phyloP scores from a whole-genome alignment of 2,329 filamentous ascomycete species.

The Calonectria pseudoreteaudii region DNA sequence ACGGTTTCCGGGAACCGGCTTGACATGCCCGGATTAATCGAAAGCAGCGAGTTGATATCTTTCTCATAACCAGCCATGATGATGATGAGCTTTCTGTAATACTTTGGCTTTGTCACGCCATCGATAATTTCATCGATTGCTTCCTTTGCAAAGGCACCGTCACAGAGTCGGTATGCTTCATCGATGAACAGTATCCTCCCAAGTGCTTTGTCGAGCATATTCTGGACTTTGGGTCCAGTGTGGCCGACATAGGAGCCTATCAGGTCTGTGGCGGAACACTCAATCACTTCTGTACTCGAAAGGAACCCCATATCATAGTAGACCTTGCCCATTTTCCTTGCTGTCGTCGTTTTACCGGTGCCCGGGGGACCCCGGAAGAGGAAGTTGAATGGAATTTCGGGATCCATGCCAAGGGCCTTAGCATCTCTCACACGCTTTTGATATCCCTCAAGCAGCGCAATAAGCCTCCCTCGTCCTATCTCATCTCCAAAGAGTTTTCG shows the following conservation, averaged over 20 bases:
- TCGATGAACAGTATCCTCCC: slow-evolving; percentile 79
- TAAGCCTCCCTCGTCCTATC: slow-evolving; percentile 67
- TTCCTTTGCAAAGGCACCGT: slow-evolving; percentile 68
- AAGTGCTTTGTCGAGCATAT: slow-evolving; percentile 68
- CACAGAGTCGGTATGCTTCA: slow-evolving; percentile 74
- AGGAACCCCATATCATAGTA: slow-evolving; percentile 82
- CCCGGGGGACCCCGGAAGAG: slow-evolving; percentile 75
- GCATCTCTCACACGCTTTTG: slow-evolving; percentile 56
- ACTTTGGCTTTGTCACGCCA: slow-evolving; percentile 66
- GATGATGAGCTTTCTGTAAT: slow-evolving; percentile 69
- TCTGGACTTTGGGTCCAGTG: slow-evolving; percentile 73
- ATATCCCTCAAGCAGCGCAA: slow-evolving; percentile 65
- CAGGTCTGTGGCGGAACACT: slow-evolving; percentile 76
- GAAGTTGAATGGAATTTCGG: slow-evolving; percentile 73
- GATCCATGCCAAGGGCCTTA: slow-evolving; percentile 43
- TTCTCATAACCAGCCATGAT: slow-evolving; percentile 77
- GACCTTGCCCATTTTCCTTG: slow-evolving; percentile 79
- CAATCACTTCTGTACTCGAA: slow-evolving; percentile 67
- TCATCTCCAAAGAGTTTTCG: slow-evolving; percentile 67
- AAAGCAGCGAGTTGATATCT: slow-evolving; percentile 74
- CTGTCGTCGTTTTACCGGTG: slow-evolving; percentile 80
- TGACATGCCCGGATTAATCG: slow-evolving; percentile 70
- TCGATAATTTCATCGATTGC: slow-evolving; percentile 67
- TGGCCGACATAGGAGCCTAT: slow-evolving; percentile 77
- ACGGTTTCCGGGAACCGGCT: slow-evolving; percentile 74